Conservation (phyloP, 2,329 filamentous ascomycete genomes). For the Mycocentrospora acerina region DNA sequence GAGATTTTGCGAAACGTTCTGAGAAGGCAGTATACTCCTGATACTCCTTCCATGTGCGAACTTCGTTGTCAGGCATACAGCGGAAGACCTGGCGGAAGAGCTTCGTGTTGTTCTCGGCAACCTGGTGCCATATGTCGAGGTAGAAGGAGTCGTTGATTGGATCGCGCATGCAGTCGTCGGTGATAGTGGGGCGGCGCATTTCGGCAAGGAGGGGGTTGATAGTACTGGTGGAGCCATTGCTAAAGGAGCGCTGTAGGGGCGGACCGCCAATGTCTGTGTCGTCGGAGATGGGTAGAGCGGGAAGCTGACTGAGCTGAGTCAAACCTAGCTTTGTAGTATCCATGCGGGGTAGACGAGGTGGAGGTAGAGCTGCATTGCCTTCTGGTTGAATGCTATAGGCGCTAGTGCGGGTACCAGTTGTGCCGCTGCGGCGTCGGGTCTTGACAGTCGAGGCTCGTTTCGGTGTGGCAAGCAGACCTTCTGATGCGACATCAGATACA, state of each 20-base stretch:
- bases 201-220: conserved; percentile 60
- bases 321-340: conserved; percentile 69
- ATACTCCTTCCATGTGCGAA: conserved; percentile 91
- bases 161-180: conserved; percentile 93
- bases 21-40: conserved; percentile 78
- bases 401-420: conserved; percentile 32
- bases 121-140: conserved; percentile 81
- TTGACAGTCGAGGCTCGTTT: conserved; percentile 47
- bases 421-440: conserved; percentile 34
- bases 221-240: conserved; percentile 48
- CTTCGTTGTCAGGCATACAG: conserved; percentile 95
- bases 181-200: conserved; percentile 71
- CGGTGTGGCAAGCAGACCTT: conserved; percentile 55
- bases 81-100: conserved; percentile 92
- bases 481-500: conserved; percentile 61
- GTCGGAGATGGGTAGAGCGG: conserved; percentile 67
- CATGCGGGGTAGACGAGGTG: conserved; percentile 59
- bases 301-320: conserved; percentile 68
- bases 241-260: conserved; percentile 57
- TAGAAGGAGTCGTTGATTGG: conserved; percentile 81
- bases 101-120: conserved; percentile 93
- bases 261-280: conserved; percentile 84
- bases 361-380: conserved; percentile 58
- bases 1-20: conserved; percentile 70
- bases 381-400: conserved; percentile 29